A percentile compares a stretch with the other conserved stretches of the same genome.
Conservation (phyloP, 352 stramenopile genomes). For the Phytopythium ostracodes region DNA sequence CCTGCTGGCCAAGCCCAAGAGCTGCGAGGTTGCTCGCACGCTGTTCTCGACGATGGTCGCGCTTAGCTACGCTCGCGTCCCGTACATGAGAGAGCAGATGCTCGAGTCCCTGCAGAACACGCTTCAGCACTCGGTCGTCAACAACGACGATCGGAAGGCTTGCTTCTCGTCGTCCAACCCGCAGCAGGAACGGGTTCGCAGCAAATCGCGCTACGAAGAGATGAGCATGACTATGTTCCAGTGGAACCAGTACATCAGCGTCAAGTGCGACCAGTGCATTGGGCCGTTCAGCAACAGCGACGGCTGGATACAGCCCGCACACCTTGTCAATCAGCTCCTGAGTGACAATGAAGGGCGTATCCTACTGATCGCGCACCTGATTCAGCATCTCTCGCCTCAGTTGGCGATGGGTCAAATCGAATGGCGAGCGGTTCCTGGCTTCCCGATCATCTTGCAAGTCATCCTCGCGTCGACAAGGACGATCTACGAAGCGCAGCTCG, state of each 20-base stretch:
- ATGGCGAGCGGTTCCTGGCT: conserved; percentile 62
- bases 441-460: conserved; percentile 34
- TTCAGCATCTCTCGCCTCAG: conserved; percentile 43
- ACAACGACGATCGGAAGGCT: conserved; percentile 13
- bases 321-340: conserved; percentile 34
- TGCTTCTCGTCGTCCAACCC: conserved; percentile 8
- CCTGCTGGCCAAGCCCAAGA: conserved; percentile 9
- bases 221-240: conserved; percentile 48
- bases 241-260: conserved; percentile 44
- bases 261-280: conserved; percentile 48
- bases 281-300: conserved; percentile 40
- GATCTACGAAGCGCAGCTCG: conserved; percentile 39
- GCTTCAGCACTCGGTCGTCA: not conserved
- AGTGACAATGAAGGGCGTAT: conserved; percentile 30
- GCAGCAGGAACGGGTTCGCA: conserved; percentile 20
- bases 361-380: conserved; percentile 49
- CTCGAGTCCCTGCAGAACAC: conserved; percentile 38
- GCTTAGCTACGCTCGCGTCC: conserved; percentile 52
- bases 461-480: conserved; percentile 35
- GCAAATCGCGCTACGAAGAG: conserved; percentile 33
- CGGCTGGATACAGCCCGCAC: conserved; percentile 27
- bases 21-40: conserved; percentile 9
- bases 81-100: conserved; percentile 46
- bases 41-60: conserved; percentile 40
- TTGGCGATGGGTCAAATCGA: conserved; percentile 43